Base-by-base conservation (phyloP, 345 rosid genomes). In the Syzygium aromaticum region DNA sequence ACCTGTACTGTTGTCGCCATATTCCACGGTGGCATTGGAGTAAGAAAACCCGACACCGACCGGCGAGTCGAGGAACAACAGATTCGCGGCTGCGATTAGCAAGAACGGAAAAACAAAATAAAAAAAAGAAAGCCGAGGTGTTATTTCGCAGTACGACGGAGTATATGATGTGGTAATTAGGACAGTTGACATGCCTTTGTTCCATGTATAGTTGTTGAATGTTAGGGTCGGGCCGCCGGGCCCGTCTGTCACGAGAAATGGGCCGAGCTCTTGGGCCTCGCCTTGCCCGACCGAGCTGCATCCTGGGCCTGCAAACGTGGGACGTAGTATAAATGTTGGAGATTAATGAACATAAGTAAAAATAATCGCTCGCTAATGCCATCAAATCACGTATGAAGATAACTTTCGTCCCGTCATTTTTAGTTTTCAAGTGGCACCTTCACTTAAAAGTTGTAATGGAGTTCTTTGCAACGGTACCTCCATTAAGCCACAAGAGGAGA, bases 401-500 rank as follows among this genome's bases (percentile, higher is more conserved):
- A 40, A 40, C 5, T 40, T 40, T 40, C 5, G 43, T 6, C 43
- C 43, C 43, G 43, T 0, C 43, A 40, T 5, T 40, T 33, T 40
- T 40, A 6, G 43, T 4, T 40, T 4, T 40, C 43, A 40, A 40
- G 43, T 1, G 21, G 27, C 40, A 30, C 23, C 11, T 38, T 77
- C 19, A 77, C 25, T 12, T 38, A 38, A 77, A 46, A 5, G 11
- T 38, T 21, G 25, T 54, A 54, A 21, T 21, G 57, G 25, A 54
- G 3, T 54, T 54, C 57, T 54, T 54, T 54, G 57, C 51, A 56
- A 22, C 12, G 9, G n/a, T 77, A 94, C 98, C 96, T 92, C 98
- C 96, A 86, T 94, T 93, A 90, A 95, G 98, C 98, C 98, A 95
- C n/a, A 95, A 93, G 61, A 95, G 93, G 3, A 95, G 94, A 84